Evolutionary conservation across 257 asterid species (phyloP), one percentile per base, ranked within the genome.

Genomic region (Capsicum chinense): DNA sequence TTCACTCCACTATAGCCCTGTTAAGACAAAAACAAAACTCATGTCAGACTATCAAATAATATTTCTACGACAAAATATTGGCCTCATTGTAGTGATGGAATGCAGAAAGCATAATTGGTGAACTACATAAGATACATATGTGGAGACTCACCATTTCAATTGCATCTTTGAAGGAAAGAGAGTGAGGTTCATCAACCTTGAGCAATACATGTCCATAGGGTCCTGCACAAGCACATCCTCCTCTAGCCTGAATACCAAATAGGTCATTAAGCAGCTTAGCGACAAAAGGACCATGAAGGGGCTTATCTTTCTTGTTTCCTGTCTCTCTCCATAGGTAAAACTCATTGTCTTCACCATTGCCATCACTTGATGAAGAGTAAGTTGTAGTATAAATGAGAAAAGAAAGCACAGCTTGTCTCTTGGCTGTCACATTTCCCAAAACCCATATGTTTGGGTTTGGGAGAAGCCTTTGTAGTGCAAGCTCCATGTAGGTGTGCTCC

Each of bases 181-280:
- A 94, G 1, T 42, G 90, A 3, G 85, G 44, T 82, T 84, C 85
- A 21, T 85, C 89, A 8, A 94, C 78, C 9, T 87, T 62, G 83
- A 94, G 95, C 83, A 93, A 81, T 26, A 66, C 78, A 80, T 93
- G 98, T 0, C 91, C 97, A 33, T 94, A 94, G 5, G 98, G 94
- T 68, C 93, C 93, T 0, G 98, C 97, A 17, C 98, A 94, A 19
- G 95, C 93, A 64, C 98, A 94, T 1, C 98, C 94, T 14, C 98
- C 98, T 26, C 98, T 92, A 44, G 97, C 92, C 60, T 93, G 97
- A 79, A 94, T 92, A 33, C 98, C 96, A 26, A 93, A 93, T 12
- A 93, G 91, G 86, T 94, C 96, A 47, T 90, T 94, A 13, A 94
- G 89, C 33, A 93, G 95, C 79, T 92, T 94, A 57, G 98, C 94